Evolutionary conservation across 306 rosid genomes (phyloP).

Genomic region (Casuarina equisetifolia): DNA sequence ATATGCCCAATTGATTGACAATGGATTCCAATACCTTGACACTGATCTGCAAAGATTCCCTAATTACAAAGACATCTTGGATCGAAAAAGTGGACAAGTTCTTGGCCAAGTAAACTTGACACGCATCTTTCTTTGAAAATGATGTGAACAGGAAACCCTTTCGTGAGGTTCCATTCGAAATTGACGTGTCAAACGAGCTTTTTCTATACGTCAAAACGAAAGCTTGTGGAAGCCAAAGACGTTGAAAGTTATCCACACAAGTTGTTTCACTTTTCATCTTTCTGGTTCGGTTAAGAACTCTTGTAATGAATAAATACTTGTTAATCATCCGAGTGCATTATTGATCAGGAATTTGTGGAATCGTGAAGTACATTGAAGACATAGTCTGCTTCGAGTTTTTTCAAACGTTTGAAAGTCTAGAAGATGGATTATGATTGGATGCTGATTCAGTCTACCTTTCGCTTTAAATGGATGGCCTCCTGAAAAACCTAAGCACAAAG

Average conservation of each 20-base stretch:
- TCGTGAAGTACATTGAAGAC: too few species aligned
- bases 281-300: not conserved
- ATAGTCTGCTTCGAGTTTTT: too few species aligned
- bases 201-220: not conserved
- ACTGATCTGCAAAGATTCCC: not conserved
- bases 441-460: not conserved
- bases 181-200: not conserved
- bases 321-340: not conserved
- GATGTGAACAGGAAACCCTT: not conserved
- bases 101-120: conserved; percentile 7
- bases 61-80: not conserved
- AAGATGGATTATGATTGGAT: not conserved
- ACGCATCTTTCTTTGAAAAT: conserved; percentile 16
- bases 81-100: conserved; percentile 6
- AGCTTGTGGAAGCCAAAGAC: conserved; percentile 17
- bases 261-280: conserved; percentile 7
- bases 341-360: not conserved
- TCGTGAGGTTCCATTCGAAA: not conserved
- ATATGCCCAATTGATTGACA: too few species aligned
- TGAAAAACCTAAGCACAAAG: not conserved
- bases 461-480: too few species aligned
- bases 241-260: conserved; percentile 12
- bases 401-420: too few species aligned
- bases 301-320: not conserved
- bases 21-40: not conserved